Evolutionary conservation across 352 stramenopile species (phyloP).

Genomic region (Globisporangium emineosum): DNA sequence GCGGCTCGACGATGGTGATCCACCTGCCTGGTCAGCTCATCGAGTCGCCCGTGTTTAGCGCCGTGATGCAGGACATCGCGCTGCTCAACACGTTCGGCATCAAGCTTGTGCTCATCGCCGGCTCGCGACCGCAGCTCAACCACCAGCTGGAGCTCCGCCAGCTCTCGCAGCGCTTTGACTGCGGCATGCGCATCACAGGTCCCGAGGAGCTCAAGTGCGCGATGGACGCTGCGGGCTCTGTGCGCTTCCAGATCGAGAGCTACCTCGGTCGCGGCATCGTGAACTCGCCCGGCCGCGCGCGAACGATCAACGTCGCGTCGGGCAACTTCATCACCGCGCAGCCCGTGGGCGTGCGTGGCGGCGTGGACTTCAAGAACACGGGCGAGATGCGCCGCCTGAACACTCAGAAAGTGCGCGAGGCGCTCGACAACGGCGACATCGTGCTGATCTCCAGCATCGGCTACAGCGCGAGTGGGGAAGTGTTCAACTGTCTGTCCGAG

Average conservation of each 20-base stretch:
- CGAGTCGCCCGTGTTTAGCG: constrained; percentile 88
- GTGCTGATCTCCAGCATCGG: constrained; percentile 95
- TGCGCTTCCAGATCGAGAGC: constrained; percentile 89
- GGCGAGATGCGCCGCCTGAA: constrained; percentile 95
- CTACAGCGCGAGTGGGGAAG: constrained; percentile 94
- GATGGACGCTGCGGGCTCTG: constrained; percentile 93
- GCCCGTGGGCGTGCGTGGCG: constrained; percentile 81
- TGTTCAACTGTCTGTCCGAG: constrained; percentile 90
- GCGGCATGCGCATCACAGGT: constrained; percentile 90
- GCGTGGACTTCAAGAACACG: constrained; percentile 89
- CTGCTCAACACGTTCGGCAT: constrained; percentile 95
- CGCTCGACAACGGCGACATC: constrained; percentile 94
- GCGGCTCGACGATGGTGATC: constrained; percentile 93
- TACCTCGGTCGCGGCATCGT: constrained; percentile 81
- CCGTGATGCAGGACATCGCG: constrained; percentile 95
- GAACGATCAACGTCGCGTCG: constrained; percentile 91
- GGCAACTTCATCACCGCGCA: constrained; percentile 97
- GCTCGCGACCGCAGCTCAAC: constrained; percentile 94
- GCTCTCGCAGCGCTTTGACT: constrained; percentile 73
- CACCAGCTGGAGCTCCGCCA: constrained; percentile 75
- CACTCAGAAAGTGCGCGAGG: constrained; percentile 84
- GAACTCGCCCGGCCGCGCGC: constrained; percentile 67
- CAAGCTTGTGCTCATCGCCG: constrained; percentile 93
- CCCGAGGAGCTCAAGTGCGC: constrained; percentile 89
- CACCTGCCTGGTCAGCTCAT: constrained; percentile 95